A percentile compares a stretch with the other conserved stretches of the same genome.
These are phyloP conservation scores for Cnidoscolus chayamansa DNA, from an alignment of 441 rosid genomes.

Conservation along the genomic window DNA sequence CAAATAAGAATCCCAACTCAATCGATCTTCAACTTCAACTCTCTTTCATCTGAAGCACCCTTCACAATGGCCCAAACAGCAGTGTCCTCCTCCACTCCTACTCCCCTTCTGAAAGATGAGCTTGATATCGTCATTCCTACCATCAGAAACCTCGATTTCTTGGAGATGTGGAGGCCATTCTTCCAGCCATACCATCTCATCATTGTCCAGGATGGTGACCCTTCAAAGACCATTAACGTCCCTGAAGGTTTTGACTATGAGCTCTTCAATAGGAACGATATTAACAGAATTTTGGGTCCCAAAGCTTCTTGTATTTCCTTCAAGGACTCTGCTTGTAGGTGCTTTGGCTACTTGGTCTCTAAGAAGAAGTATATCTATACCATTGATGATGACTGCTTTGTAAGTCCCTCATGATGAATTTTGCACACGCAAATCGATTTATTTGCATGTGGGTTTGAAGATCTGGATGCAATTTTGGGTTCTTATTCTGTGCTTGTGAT, in stretches of 20 bases:
- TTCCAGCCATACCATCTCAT: constrained; percentile 77
- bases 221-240: constrained; percentile 61
- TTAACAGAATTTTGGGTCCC: constrained; percentile 75
- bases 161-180: constrained; percentile 90
- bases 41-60: neutral
- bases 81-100: constrained; percentile 32
- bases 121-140: constrained; percentile 84
- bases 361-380: constrained; percentile 90
- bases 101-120: constrained; percentile 59
- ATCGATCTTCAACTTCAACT: neutral
- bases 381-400: constrained; percentile 89
- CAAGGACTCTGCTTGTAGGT: constrained; percentile 88
- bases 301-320: constrained; percentile 89
- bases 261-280: constrained; percentile 76
- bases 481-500: no score
- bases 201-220: constrained; percentile 88
- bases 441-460: no score
- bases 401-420: constrained; percentile 31
- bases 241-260: constrained; percentile 81
- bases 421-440: no score
- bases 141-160: constrained; percentile 77
- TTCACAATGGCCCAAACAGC: constrained; percentile 37
- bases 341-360: constrained; percentile 84
- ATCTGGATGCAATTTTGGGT: no score
- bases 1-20: neutral